Percentiles rank a stretch among this genome's conserved stretches.
These are phyloP conservation scores for Sapria himalayana DNA, from an alignment of 345 rosid species.

Conservation along the genomic window DNA sequence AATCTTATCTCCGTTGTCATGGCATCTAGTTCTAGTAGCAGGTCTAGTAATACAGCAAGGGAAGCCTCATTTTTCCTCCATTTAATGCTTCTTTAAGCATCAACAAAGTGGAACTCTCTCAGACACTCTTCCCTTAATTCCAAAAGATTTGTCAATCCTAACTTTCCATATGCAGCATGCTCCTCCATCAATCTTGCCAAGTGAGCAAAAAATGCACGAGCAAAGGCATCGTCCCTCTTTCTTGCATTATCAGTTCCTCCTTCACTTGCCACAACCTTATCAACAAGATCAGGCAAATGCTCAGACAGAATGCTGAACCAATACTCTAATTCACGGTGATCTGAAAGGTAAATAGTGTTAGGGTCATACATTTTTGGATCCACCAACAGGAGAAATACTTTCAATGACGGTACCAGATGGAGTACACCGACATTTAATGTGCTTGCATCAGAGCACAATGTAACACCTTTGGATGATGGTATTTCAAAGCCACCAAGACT, in stretches of 20 bases:
- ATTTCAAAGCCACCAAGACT: constrained; percentile 99
- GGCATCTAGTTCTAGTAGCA: constrained; percentile 61
- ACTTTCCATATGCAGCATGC: constrained; percentile 94
- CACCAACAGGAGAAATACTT: constrained; percentile 72
- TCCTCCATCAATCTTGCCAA: constrained; percentile 96
- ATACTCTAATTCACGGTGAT: constrained; percentile 78
- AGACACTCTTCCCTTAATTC: constrained; percentile 95
- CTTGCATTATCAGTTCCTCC: constrained; percentile 95
- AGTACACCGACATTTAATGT: constrained; percentile 91
- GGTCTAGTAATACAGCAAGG: constrained; percentile 84
- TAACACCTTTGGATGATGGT: constrained; percentile 82
- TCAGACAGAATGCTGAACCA: constrained; percentile 93
- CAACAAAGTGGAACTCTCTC: constrained; percentile 89
- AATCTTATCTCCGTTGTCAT: constrained; percentile 82
- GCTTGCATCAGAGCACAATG: constrained; percentile 89
- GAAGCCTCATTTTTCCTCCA: constrained; percentile 99
- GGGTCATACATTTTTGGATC: constrained; percentile 89
- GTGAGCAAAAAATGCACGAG: constrained; percentile 98
- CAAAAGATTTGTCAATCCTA: constrained; percentile 92
- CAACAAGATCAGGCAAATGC: constrained; percentile 88
- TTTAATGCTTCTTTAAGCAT: constrained; percentile 91
- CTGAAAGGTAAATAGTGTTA: constrained; percentile 79
- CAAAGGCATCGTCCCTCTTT: constrained; percentile 97
- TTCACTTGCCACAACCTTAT: constrained; percentile 98
- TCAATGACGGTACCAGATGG: constrained; percentile 86